phyloP scores from a whole-genome alignment of 768 basidiomycete species.

The Lactifluus subvellereus region DNA sequence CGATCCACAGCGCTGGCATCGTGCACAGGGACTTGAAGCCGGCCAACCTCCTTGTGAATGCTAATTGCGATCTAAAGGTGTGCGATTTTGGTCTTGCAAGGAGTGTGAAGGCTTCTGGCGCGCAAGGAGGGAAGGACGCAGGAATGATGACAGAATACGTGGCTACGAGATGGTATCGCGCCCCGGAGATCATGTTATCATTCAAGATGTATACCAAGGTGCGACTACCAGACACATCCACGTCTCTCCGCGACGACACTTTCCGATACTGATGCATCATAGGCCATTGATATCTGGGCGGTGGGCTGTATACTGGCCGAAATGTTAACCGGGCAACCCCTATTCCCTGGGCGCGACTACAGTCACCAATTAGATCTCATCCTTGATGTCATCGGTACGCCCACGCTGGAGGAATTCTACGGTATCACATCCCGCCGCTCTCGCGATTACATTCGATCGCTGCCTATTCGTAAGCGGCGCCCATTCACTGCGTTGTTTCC shows the following conservation, averaged over 20 bases:
- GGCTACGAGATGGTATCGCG: constrained; percentile 89
- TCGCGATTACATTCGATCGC: constrained; percentile 79
- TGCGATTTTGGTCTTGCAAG: constrained; percentile 86
- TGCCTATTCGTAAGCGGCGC: constrained; percentile 75
- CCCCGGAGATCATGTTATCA: constrained; percentile 91
- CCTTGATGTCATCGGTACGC: constrained; percentile 85
- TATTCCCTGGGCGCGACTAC: constrained; percentile 86
- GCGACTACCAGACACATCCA: constrained; percentile 6
- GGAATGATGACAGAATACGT: constrained; percentile 82
- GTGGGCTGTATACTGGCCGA: constrained; percentile 77
- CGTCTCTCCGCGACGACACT: neutral
- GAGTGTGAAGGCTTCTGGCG: constrained; percentile 49
- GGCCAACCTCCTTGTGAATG: constrained; percentile 82
- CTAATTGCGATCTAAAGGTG: constrained; percentile 84
- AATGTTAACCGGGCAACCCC: constrained; percentile 70
- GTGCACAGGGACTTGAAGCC: constrained; percentile 78
- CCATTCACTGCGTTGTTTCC: constrained; percentile 73
- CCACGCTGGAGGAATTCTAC: constrained; percentile 86
- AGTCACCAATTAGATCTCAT: constrained; percentile 86
- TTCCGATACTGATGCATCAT: constrained; percentile 3
- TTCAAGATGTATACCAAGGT: constrained; percentile 87
- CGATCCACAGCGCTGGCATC: constrained; percentile 83
- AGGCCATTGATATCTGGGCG: constrained; percentile 73
- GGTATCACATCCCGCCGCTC: constrained; percentile 81
- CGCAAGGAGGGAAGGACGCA: constrained; percentile 52